These are phyloP conservation scores for Vanderwaltozyma tropicalis DNA, from an alignment of 805 yeast genomes.

Conservation along the genomic window DNA sequence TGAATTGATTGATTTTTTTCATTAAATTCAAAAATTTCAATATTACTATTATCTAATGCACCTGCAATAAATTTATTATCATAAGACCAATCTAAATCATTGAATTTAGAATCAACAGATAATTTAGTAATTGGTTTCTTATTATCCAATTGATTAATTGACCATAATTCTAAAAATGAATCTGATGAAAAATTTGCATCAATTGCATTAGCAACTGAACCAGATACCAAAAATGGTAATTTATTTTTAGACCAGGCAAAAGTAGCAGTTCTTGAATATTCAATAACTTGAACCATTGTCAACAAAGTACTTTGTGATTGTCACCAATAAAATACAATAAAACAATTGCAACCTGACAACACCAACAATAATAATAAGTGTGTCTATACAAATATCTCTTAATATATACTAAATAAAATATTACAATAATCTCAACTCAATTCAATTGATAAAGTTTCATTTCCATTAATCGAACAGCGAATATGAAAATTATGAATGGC, in stretches of 20 bases:
- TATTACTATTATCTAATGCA: conserved; percentile 73
- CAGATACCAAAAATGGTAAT: conserved; percentile 74
- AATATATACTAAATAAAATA: too few species aligned
- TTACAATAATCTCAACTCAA: not conserved
- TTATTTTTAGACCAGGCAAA: conserved; percentile 86
- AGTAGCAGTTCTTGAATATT: conserved; percentile 78
- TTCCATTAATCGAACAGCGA: too few species aligned
- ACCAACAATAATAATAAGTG: too few species aligned
- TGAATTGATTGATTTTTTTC: conserved; percentile 35
- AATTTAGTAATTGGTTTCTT: conserved; percentile 35
- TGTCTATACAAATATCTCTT: too few species aligned
- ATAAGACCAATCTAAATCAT: conserved; percentile 77
- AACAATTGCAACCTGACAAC: too few species aligned
- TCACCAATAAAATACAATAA: too few species aligned
- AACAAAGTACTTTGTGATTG: too few species aligned
- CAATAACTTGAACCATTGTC: conserved; percentile 70
- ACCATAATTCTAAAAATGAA: conserved; percentile 73
- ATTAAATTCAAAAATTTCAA: conserved; percentile 59
- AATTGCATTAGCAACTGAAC: conserved; percentile 93
- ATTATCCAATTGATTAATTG: conserved; percentile 37
- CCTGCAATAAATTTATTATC: conserved; percentile 65
- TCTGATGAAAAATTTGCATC: conserved; percentile 77
- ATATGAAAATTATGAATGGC: too few species aligned
- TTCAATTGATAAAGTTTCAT: not conserved
- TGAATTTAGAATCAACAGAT: conserved; percentile 51